These are phyloP conservation scores for Quercus phellos DNA, from an alignment of 331 rosid genomes.

Conservation along the genomic window DNA sequence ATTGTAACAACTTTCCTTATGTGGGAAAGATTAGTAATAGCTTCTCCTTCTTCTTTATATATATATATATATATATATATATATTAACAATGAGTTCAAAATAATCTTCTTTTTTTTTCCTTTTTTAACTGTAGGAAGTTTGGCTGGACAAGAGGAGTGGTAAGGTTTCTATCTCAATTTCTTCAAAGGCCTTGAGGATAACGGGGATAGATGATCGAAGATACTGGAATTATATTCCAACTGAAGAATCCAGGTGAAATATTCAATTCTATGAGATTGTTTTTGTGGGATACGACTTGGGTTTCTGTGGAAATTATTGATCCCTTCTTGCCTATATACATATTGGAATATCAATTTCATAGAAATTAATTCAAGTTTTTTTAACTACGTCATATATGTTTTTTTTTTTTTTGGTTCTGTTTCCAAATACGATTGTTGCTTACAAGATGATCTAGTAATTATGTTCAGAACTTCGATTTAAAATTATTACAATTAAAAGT, in stretches of 20 bases:
- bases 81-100: neutral
- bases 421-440: neutral
- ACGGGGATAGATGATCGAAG: constrained; percentile 89
- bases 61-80: too few species aligned
- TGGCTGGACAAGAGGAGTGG: constrained; percentile 63
- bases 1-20: neutral
- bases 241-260: constrained; percentile 83
- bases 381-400: neutral
- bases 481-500: neutral
- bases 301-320: neutral
- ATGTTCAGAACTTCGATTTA: neutral
- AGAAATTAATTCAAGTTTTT: neutral
- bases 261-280: neutral
- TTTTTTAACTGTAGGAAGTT: constrained; percentile 39
- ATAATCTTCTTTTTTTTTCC: neutral
- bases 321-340: neutral
- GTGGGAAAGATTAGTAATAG: neutral
- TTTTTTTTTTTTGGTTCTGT: neutral
- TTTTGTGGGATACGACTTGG: neutral
- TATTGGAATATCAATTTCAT: neutral
- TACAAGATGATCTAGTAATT: neutral
- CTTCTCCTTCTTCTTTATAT: neutral
- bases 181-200: constrained; percentile 62
- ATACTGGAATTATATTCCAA: constrained; percentile 70
- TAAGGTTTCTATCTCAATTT: constrained; percentile 53